These are phyloP conservation scores for Monascus ruber DNA, from an alignment of 2,329 filamentous ascomycete genomes.

Conservation along the genomic window DNA sequence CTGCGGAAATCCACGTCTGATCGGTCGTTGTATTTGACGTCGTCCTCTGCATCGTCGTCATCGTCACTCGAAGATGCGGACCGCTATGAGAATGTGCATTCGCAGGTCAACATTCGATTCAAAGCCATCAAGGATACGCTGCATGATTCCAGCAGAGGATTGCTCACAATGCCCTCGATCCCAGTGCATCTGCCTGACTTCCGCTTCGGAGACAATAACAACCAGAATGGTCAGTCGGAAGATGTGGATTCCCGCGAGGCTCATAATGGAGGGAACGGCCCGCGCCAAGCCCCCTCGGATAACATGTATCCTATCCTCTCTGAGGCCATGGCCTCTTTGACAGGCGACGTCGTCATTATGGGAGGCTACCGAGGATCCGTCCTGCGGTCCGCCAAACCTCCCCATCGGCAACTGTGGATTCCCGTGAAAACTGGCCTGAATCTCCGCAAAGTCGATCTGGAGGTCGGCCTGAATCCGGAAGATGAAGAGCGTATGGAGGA, in stretches of 20 bases:
- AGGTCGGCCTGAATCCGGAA: conserved; percentile 68
- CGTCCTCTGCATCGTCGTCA: conserved; percentile 64
- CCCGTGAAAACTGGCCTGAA: conserved; percentile 88
- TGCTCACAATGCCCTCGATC: conserved; percentile 34
- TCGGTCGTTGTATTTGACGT: conserved; percentile 59
- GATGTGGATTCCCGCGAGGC: background rate
- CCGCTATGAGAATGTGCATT: conserved; percentile 66
- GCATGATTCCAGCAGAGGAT: conserved; percentile 67
- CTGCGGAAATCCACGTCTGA: conserved; percentile 60
- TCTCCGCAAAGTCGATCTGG: conserved; percentile 79
- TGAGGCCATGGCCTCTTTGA: conserved; percentile 55
- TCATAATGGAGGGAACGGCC: conserved; percentile 7
- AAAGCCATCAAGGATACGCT: conserved; percentile 85
- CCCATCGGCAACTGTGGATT: conserved; percentile 84
- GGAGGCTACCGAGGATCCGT: conserved; percentile 86
- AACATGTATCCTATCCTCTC: conserved; percentile 38
- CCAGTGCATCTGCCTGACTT: conserved; percentile 10
- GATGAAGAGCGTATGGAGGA: conserved; percentile 77
- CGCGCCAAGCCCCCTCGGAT: conserved; percentile 13
- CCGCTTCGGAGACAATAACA: conserved; percentile 27
- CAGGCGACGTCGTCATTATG: conserved; percentile 76
- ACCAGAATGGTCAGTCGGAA: conserved; percentile 19
- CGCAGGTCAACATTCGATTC: conserved; percentile 77
- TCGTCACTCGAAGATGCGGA: conserved; percentile 78
- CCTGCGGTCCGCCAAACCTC: conserved; percentile 69